Percentiles rank a stretch among this genome's conserved stretches.
phyloP scores from a whole-genome alignment of 225 moss, liverwort and hornwort genomes.

The Sphagnum tenellum region DNA sequence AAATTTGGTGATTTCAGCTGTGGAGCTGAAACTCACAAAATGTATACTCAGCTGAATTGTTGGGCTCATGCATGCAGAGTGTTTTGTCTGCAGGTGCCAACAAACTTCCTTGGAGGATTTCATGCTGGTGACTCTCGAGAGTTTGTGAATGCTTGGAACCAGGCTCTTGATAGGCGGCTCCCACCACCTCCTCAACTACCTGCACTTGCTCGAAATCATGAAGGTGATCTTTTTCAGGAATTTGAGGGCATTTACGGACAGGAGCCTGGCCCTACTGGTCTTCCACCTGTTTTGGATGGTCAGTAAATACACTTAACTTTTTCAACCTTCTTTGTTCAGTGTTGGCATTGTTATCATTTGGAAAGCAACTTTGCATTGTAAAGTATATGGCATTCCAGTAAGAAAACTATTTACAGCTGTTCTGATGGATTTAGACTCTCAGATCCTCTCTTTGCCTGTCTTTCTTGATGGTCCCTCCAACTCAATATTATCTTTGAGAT shows the following conservation, averaged over 20 bases:
- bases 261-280: slow-evolving; percentile 29
- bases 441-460: too few relatives aligned
- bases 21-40: too few relatives aligned
- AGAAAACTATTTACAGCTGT: too few relatives aligned
- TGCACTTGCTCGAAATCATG: slow-evolving; percentile 17
- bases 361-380: too few relatives aligned
- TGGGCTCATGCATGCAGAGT: background rate
- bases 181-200: slow-evolving; percentile 27
- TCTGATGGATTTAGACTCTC: too few relatives aligned
- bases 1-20: too few relatives aligned
- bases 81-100: slow-evolving; percentile 30
- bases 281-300: slow-evolving; percentile 57
- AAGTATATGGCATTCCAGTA: too few relatives aligned
- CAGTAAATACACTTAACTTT: slow-evolving; percentile 7
- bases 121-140: slow-evolving; percentile 39
- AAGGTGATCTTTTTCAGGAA: slow-evolving; percentile 47
- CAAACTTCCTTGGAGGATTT: slow-evolving; percentile 40
- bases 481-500: too few relatives aligned
- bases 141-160: slow-evolving; percentile 59
- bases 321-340: too few relatives aligned
- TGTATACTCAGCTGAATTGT: too few relatives aligned
- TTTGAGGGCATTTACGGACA: slow-evolving; percentile 71
- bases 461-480: too few relatives aligned
- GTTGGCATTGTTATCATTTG: too few relatives aligned
- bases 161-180: slow-evolving; percentile 44